Base-by-base conservation (phyloP, 805 yeast species). In the Wickerhamomyces chaumierensis region DNA sequence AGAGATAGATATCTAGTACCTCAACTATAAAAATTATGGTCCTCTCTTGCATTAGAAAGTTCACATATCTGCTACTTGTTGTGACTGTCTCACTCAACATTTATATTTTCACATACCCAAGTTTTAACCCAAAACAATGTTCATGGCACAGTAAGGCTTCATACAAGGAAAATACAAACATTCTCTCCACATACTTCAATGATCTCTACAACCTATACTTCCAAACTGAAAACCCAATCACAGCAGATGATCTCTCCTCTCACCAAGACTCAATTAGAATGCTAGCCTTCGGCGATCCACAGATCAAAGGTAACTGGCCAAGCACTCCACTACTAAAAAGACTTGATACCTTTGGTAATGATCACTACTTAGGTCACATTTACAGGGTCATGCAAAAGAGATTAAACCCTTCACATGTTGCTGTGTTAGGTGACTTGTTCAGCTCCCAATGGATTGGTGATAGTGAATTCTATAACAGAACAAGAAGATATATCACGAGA, bases 381-480 rank as follows among this genome's bases (percentile, higher is more conserved):
- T 86, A 80, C 56, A 50, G 58, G 3, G 69, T 73, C 5, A 77
- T 90, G 82, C 69, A 71, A 46, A 52, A 54, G 9, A 61, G 88
- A 43, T 60, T 85, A 42, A 44, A 65, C 1, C 98, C 98, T 1
- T 69, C 79, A 18, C 86, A 79, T 57, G 90, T 84, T 15, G 83
- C 84, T 0, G 94, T 88, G 0, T 71, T 92, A 75, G 98, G 98
- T 3, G 98, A 92, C 58, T 66, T 86, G 48, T 78, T 92, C 43
- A 83, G 95, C 12, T 81, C 92, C 7, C 98, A 92, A 63, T 92
- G 98, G 97, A 86, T 92, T 46, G 68, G 70, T 31, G 95, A 87
- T 58, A 71, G 77, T 14, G 97, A 90, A 57, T 92, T 85, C 58
- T 79, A 69, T 56, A 76, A 78, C 54, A 69, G 98, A 43, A 84